Base-by-base conservation (phyloP, 2,329 filamentous ascomycete genomes). In the Aspergillus pseudotamarii region DNA sequence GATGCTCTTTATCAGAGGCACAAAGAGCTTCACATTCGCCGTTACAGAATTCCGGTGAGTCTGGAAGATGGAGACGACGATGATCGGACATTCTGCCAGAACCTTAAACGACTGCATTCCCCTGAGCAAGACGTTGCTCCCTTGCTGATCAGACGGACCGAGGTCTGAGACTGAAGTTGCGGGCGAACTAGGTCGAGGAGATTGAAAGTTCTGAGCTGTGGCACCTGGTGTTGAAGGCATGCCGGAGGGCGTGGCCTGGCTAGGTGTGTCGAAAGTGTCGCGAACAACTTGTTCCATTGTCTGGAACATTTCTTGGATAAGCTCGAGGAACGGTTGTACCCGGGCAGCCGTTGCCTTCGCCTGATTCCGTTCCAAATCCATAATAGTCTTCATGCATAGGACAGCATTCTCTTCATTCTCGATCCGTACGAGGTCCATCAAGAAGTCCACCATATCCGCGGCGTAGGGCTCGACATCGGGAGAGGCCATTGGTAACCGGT, bases 51-150 rank as follows among this genome's bases (percentile, higher is more conserved):
- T 83, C 56, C 94, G 88, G 72, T 99, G 95, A 6, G 94, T 91
- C 79, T 99, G 95, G 76, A 99, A 98, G 68, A 99, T 92, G 4
- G 94, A 98, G 1, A 99, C 95, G 4, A 99, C 95, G 46, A 99
- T 98, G 58, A 99, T 99, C 0, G 95, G 95, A 71, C 95, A 99
- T 77, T 99, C 95, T 1, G 94, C 93, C 5, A 99, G 86, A 28
- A 99, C 94, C 78, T 98, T 99, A 86, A 99, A 99, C 1, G 95
- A 99, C 76, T 97, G 93, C 92, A 97, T 97, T 34, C 95, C 95
- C 78, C 93, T 96, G 60, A 94, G 82, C 38, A 99, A 80, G 56
- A 92, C 91, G 63, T 94, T 89, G 60, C 88, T 88, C 71, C 93
- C 90, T 73, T 94, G 92, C 71, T 93, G 90, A 71, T 97, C 94